Evolutionary conservation across 345 rosid species (phyloP).

Genomic region (Pistacia vera): DNA sequence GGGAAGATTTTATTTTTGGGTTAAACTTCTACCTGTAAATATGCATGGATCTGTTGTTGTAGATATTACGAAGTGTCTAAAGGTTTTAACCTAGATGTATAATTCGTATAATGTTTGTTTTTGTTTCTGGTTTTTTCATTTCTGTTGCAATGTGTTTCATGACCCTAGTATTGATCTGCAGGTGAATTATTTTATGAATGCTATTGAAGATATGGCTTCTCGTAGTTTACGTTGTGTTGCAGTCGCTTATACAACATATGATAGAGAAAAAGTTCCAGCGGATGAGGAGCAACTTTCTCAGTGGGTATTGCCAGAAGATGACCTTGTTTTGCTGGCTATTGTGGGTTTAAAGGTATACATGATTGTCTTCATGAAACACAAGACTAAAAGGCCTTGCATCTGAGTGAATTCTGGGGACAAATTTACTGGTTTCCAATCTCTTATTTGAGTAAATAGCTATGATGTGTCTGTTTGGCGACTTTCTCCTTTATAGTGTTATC

Average conservation of each 20-base stretch:
- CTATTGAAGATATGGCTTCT: slow-evolving; percentile 84
- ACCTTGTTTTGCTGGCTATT: slow-evolving; percentile 84
- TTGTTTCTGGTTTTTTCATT: no score
- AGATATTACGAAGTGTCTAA: background rate
- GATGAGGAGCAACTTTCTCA: slow-evolving; percentile 60
- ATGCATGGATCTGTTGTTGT: no score
- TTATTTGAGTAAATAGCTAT: background rate
- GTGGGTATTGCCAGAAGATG: slow-evolving; percentile 88
- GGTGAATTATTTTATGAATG: slow-evolving; percentile 51
- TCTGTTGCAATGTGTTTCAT: background rate
- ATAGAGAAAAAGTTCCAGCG: slow-evolving; percentile 61
- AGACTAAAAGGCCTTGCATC: background rate
- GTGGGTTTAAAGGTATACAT: slow-evolving; percentile 83
- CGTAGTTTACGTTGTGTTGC: slow-evolving; percentile 93
- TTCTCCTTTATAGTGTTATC: background rate
- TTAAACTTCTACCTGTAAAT: background rate
- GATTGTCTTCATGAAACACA: background rate
- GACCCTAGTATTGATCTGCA: slow-evolving; percentile 31
- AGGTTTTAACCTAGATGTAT: background rate
- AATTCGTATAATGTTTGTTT: background rate
- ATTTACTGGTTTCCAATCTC: background rate
- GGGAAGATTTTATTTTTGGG: background rate
- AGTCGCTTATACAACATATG: slow-evolving; percentile 75
- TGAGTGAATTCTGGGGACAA: background rate
- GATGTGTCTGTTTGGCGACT: background rate